Conservation (phyloP, 73 alveolate species). For the Paramecium caudatum region DNA sequence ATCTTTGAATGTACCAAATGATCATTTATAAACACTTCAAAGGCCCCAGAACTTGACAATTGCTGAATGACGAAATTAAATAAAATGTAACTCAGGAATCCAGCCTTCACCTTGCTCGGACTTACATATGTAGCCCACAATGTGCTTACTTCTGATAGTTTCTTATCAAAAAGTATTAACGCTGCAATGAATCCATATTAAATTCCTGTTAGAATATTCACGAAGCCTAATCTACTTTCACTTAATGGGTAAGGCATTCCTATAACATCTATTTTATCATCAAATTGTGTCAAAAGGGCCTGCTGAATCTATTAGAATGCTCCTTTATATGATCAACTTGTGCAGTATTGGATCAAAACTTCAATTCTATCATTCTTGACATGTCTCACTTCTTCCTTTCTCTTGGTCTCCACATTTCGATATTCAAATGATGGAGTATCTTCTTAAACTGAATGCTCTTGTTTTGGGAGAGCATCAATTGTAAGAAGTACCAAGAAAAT, state of each 20-base stretch:
- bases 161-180: neutral
- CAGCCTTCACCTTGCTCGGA: neutral
- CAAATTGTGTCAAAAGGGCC: neutral
- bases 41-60: conserved; percentile 33
- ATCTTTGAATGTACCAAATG: conserved; percentile 14
- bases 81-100: neutral
- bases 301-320: conserved; percentile 22
- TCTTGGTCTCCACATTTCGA: no score
- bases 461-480: neutral
- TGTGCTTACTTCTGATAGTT: neutral
- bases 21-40: conserved; percentile 46
- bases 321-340: conserved; percentile 67
- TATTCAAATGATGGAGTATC: no score
- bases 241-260: conserved; percentile 39
- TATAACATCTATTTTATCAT: conserved; percentile 23
- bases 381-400: neutral
- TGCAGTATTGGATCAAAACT: conserved; percentile 19
- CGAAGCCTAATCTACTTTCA: neutral
- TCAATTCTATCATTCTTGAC: neutral
- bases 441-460: no score
- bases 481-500: neutral
- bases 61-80: neutral
- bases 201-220: neutral
- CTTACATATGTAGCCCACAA: neutral
- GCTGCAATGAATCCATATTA: conserved; percentile 46